Evolutionary conservation across 306 rosid genomes (phyloP), one percentile per base, ranked within the genome.

Genomic region (Phaseolus lunatus): DNA sequence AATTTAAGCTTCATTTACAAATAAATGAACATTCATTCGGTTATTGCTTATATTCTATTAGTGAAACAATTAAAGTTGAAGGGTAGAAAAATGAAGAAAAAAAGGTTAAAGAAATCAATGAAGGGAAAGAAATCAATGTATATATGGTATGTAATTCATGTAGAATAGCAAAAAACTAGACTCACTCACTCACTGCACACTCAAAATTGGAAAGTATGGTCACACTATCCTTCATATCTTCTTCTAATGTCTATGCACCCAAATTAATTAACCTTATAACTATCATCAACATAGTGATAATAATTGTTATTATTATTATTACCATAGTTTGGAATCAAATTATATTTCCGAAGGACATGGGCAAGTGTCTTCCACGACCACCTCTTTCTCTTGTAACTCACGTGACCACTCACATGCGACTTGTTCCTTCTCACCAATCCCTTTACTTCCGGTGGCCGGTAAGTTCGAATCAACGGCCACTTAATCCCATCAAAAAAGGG

Each of bases 401-500:
- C 75, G 65, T 85, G 76, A 1, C 49, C 85, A 11, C 67, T 58
- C 83, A 84, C 75, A 57, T 85, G 75, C 1, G 83, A n/a, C 76
- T 67, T 93, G 2, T 48, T 68, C 44, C 48, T 91, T 75, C 74
- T 88, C 80, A 62, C 7, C 2, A 87, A 10, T 37, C 92, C 96
- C n/a, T 66, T 71, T 9, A 90, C 85, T 71, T 88, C 89, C 29
- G 97, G 98, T 0, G 96, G 78, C 75, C 78, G 53, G 22, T 95
- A 89, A 5, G 73, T 88, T 12, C 96, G 62, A 22, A 95, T 82
- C 86, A 95, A 80, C 9, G 98, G 88, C 98, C 98, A 95, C 67
- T 95, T 95, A 3, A 95, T 90, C 80, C 98, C 98, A 11, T 70
- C 59, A 0, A 95, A 95, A 80, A 92, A 95, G 0, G 93, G 87